A percentile compares a stretch with the other conserved stretches of the same genome.
Conservation (phyloP, 2,329 filamentous ascomycete genomes). For the Teratosphaeria nubilosa region DNA sequence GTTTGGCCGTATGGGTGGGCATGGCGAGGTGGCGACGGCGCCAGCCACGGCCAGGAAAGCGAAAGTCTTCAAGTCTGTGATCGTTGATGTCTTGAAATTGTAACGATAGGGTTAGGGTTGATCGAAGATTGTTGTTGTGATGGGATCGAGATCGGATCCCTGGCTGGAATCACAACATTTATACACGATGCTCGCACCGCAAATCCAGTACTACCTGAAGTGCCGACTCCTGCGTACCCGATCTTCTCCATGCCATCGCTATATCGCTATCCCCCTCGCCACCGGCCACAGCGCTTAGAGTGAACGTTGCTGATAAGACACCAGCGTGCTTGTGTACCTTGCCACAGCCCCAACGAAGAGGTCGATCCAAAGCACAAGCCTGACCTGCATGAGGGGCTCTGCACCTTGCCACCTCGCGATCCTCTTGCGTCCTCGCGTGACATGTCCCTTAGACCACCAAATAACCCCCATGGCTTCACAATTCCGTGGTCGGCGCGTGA, state of each 20-base stretch:
- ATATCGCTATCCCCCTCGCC: background rate
- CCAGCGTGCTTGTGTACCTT: too few relatives aligned
- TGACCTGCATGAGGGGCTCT: background rate
- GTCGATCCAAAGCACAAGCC: background rate
- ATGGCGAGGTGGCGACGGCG: slow-evolving; percentile 7
- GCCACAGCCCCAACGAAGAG: background rate
- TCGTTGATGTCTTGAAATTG: background rate
- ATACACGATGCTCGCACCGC: background rate
- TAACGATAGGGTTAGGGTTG: background rate
- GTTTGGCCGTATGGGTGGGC: slow-evolving; percentile 12
- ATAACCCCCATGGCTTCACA: too few relatives aligned
- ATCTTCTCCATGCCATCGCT: background rate
- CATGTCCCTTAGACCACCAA: too few relatives aligned
- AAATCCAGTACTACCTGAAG: background rate
- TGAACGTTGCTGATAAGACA: background rate
- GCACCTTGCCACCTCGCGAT: too few relatives aligned
- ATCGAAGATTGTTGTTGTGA: background rate
- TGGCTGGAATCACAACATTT: background rate
- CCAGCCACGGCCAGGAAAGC: background rate
- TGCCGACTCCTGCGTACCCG: background rate
- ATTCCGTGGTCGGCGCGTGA: too few relatives aligned
- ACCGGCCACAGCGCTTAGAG: background rate
- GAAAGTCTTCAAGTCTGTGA: background rate
- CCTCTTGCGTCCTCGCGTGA: too few relatives aligned
- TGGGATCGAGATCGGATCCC: background rate